Percentiles rank a stretch among this genome's conserved stretches.
phyloP scores from a whole-genome alignment of 1,284 basidiomycete genomes.

The Puccinia hordei region DNA sequence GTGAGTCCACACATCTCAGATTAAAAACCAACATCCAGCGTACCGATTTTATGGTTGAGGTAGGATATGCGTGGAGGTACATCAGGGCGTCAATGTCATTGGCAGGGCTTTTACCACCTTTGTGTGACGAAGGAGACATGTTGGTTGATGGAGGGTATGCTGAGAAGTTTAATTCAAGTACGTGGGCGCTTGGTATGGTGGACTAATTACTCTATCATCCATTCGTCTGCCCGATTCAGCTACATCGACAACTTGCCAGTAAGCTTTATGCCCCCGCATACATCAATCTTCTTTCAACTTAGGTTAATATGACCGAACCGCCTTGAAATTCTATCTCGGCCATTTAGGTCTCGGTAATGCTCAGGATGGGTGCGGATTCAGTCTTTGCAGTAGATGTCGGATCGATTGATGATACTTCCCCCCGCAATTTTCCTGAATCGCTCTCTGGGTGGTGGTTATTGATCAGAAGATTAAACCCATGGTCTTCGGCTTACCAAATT shows the following conservation, averaged over 20 bases:
- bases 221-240: slow-evolving; percentile 57
- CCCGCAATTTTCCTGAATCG: slow-evolving; percentile 89
- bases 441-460: slow-evolving; percentile 97
- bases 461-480: slow-evolving; percentile 73
- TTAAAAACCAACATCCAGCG: slow-evolving; percentile 51
- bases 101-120: slow-evolving; percentile 87
- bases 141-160: slow-evolving; percentile 58
- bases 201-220: slow-evolving; percentile 73
- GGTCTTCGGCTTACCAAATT: slow-evolving; percentile 52
- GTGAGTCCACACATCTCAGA: slow-evolving; percentile 70
- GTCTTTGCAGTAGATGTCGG: slow-evolving; percentile 98
- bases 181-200: slow-evolving; percentile 63
- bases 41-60: slow-evolving; percentile 62
- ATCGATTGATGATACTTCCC: slow-evolving; percentile 91
- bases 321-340: slow-evolving; percentile 50
- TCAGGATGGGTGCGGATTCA: slow-evolving; percentile 82
- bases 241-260: slow-evolving; percentile 88
- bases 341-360: slow-evolving; percentile 79
- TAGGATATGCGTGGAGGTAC: slow-evolving; percentile 61
- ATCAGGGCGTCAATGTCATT: slow-evolving; percentile 95
- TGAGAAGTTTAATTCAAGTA: not conserved
- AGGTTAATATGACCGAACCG: not conserved
- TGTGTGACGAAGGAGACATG: slow-evolving; percentile 88
- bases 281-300: not conserved
- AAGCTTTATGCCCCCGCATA: slow-evolving; percentile 54